These are phyloP conservation scores for Lactifluus hygrophoroides DNA, from an alignment of 768 basidiomycete genomes.

Conservation along the genomic window DNA sequence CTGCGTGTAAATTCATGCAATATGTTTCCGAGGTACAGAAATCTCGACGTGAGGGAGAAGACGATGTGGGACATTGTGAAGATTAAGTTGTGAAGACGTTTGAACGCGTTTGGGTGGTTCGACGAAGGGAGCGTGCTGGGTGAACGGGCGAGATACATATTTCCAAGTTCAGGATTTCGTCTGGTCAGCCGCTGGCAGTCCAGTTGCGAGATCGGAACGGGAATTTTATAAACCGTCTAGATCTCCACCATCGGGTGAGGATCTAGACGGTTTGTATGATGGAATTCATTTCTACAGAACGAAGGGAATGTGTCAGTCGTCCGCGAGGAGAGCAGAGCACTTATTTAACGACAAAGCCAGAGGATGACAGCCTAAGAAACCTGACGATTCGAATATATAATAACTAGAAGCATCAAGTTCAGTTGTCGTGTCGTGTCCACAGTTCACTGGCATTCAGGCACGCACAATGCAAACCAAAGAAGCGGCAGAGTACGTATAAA, in stretches of 20 bases:
- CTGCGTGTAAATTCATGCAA: constrained; percentile 2
- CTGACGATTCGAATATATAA: too few species aligned
- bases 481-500: too few species aligned
- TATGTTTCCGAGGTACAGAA: neutral
- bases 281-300: too few species aligned
- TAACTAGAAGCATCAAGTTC: too few species aligned
- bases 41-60: constrained; percentile 1
- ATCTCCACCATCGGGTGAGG: too few species aligned
- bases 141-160: neutral
- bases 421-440: too few species aligned
- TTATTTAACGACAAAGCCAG: neutral
- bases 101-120: neutral
- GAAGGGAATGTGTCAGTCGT: too few species aligned
- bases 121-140: neutral
- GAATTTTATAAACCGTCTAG: too few species aligned
- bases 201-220: neutral
- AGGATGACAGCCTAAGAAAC: neutral
- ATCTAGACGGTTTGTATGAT: too few species aligned
- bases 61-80: constrained; percentile 7
- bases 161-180: neutral
- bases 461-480: too few species aligned
- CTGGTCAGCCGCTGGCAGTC: neutral
- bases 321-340: too few species aligned
- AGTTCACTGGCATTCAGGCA: too few species aligned
- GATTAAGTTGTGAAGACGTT: neutral